phyloP scores from a whole-genome alignment of 352 stramenopile species.

The Phytopythium vexans region DNA sequence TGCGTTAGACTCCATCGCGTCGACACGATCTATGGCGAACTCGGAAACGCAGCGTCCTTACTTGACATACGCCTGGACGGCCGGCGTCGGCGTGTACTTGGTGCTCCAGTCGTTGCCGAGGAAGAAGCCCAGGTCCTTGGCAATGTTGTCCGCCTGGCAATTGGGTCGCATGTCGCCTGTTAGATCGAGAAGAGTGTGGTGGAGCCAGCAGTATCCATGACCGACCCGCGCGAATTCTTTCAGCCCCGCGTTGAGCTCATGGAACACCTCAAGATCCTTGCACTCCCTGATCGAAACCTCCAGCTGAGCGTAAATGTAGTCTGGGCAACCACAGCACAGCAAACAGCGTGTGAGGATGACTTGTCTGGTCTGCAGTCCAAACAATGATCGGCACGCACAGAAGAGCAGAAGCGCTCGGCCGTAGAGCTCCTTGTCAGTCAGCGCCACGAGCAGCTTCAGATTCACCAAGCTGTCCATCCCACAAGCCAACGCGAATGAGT shows the following conservation, averaged over 20 bases:
- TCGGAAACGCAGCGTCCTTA: constrained; percentile 5
- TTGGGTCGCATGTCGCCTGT: background rate
- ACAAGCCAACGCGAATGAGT: background rate
- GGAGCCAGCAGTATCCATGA: too few species aligned
- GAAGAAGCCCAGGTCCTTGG: constrained; percentile 59
- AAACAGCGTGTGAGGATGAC: constrained; percentile 3
- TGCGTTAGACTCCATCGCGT: background rate
- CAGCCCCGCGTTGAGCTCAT: constrained; percentile 36
- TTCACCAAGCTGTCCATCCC: constrained; percentile 45
- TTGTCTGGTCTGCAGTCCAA: background rate
- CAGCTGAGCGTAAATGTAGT: constrained; percentile 66
- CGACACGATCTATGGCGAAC: background rate
- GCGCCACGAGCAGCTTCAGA: constrained; percentile 58
- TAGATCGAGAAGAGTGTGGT: background rate
- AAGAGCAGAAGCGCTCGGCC: constrained; percentile 64
- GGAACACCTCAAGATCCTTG: constrained; percentile 44
- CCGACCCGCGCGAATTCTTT: constrained; percentile 40
- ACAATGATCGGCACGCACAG: constrained; percentile 34
- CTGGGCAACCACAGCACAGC: constrained; percentile 14
- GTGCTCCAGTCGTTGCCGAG: constrained; percentile 55
- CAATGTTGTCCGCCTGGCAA: constrained; percentile 50
- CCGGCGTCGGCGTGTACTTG: constrained; percentile 47
- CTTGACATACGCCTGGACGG: constrained; percentile 54
- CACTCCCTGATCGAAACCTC: constrained; percentile 42
- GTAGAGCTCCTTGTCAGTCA: constrained; percentile 66